These are phyloP conservation scores for Termitomyces sp. DNA, from an alignment of 768 basidiomycete genomes.

Conservation along the genomic window DNA sequence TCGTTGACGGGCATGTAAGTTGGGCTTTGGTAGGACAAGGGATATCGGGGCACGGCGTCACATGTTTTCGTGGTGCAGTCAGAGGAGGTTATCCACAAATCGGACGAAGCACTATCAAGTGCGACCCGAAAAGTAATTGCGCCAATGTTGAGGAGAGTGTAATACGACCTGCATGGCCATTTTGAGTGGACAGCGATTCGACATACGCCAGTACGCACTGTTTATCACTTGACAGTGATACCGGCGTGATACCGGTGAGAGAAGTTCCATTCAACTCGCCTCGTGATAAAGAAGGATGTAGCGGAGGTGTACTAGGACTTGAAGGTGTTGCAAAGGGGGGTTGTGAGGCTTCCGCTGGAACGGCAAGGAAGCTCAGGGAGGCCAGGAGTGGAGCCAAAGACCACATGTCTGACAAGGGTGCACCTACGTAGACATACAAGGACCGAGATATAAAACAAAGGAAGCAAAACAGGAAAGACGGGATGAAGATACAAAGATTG, in stretches of 20 bases:
- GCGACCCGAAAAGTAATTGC: conserved; percentile 61
- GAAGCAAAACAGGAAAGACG: not conserved
- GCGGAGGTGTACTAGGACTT: conserved; percentile 24
- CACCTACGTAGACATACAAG: conserved; percentile 12
- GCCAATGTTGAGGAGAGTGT: conserved; percentile 52
- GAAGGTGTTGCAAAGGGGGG: conserved; percentile 18
- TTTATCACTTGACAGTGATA: conserved; percentile 41
- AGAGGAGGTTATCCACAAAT: conserved; percentile 68
- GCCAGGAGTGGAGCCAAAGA: conserved; percentile 5
- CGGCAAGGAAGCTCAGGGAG: conserved; percentile 6
- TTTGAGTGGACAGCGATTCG: conserved; percentile 4
- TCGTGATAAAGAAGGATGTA: conserved; percentile 14
- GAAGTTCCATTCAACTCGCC: conserved; percentile 23
- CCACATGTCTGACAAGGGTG: conserved; percentile 9
- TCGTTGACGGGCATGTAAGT: conserved; percentile 55
- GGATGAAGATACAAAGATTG: not conserved
- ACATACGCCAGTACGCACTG: conserved; percentile 26
- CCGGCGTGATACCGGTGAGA: conserved; percentile 33
- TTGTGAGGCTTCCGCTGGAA: conserved; percentile 12
- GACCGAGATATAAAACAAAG: not conserved
- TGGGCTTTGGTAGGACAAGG: conserved; percentile 57
- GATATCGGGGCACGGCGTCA: conserved; percentile 59
- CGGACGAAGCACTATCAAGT: conserved; percentile 71
- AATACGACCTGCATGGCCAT: conserved; percentile 53
- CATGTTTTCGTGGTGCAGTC: conserved; percentile 53